Evolutionary conservation across 176 grass and related monocot genomes (phyloP).

Genomic region (Calamus simplicifolius): DNA sequence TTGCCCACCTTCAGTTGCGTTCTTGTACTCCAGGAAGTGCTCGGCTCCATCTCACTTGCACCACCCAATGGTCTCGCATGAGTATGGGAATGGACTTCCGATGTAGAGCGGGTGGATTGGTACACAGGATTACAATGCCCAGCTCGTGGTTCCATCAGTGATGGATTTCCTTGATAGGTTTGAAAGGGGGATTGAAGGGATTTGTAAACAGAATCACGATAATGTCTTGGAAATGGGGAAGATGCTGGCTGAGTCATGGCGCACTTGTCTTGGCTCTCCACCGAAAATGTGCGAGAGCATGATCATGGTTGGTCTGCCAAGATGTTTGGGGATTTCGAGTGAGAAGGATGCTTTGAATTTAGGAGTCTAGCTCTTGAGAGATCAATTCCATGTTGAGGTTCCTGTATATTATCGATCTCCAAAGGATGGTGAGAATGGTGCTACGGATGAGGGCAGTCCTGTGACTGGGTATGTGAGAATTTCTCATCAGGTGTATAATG

Average conservation of each 20-base stretch:
- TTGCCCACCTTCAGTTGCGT: constrained; percentile 73
- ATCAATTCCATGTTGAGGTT: constrained; percentile 75
- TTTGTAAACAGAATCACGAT: constrained; percentile 56
- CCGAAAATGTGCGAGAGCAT: constrained; percentile 76
- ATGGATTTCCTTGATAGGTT: constrained; percentile 76
- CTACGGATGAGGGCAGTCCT: constrained; percentile 26
- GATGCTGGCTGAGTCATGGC: constrained; percentile 88
- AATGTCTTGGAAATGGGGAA: constrained; percentile 90
- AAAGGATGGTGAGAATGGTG: constrained; percentile 32
- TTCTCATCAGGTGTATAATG: constrained; percentile 93
- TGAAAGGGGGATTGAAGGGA: constrained; percentile 85
- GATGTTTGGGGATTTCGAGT: constrained; percentile 40
- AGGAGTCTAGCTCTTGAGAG: constrained; percentile 60
- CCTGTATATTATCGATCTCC: constrained; percentile 80
- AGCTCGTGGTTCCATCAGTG: constrained; percentile 69
- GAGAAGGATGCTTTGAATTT: constrained; percentile 66
- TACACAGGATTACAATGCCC: constrained; percentile 80
- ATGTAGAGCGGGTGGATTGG: constrained; percentile 95
- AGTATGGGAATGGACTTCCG: constrained; percentile 82
- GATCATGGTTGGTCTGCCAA: constrained; percentile 86
- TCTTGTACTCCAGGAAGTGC: constrained; percentile 58
- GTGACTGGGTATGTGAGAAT: constrained; percentile 78
- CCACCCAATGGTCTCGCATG: constrained; percentile 84
- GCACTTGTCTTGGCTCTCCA: constrained; percentile 65
- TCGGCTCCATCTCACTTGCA: constrained; percentile 41